Evolutionary conservation across 805 yeast species (phyloP).

Genomic region (Candida maltosa): DNA sequence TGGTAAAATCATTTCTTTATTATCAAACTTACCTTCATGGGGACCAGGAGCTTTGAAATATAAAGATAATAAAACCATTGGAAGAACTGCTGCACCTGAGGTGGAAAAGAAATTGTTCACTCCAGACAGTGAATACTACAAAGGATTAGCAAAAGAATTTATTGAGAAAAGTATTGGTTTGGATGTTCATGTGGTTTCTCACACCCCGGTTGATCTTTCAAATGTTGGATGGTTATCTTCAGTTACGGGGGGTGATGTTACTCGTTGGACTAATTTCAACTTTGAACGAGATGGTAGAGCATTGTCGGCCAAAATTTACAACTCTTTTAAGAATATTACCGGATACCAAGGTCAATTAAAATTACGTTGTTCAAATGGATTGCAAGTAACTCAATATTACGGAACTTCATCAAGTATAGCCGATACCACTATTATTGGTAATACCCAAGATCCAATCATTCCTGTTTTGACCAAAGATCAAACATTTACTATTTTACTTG

Average conservation of each 20-base stretch:
- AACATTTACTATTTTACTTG: constrained; percentile 65
- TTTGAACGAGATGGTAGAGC: constrained; percentile 67
- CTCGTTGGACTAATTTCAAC: constrained; percentile 64
- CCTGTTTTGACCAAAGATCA: constrained; percentile 64
- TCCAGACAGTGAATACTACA: constrained; percentile 62
- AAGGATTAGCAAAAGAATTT: constrained; percentile 54
- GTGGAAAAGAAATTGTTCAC: constrained; percentile 50
- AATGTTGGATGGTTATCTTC: constrained; percentile 66
- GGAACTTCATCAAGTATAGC: constrained; percentile 42
- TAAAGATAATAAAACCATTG: constrained; percentile 37
- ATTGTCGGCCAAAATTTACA: constrained; percentile 58
- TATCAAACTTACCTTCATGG: constrained; percentile 71
- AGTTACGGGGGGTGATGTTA: constrained; percentile 68
- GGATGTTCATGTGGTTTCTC: constrained; percentile 70
- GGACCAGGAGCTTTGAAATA: constrained; percentile 72
- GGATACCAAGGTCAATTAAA: constrained; percentile 85
- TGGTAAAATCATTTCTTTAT: constrained; percentile 73
- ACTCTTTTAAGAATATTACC: constrained; percentile 44
- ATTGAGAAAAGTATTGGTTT: constrained; percentile 62
- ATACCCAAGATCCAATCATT: constrained; percentile 61
- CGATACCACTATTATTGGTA: constrained; percentile 20
- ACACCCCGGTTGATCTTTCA: constrained; percentile 66
- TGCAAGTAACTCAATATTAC: constrained; percentile 74
- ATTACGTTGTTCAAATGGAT: constrained; percentile 82
- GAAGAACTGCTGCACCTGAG: constrained; percentile 37